Conservation (phyloP, 371 early-diverging fungal genomes). For the Actinomortierella ambigua region DNA sequence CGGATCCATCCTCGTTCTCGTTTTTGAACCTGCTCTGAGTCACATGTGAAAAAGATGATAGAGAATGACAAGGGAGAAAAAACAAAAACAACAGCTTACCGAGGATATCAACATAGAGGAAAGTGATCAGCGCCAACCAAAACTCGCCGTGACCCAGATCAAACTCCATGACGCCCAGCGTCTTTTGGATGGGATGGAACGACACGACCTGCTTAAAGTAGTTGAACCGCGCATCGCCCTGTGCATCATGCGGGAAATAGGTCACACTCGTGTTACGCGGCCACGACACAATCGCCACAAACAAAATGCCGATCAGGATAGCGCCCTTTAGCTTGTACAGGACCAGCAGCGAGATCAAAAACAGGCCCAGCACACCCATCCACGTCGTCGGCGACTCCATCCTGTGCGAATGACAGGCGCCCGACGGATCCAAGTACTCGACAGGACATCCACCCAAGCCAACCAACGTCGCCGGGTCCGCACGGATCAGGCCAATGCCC, state of each 20-base stretch:
- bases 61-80: too few relatives aligned
- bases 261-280: constrained; percentile 67
- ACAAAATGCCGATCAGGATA: constrained; percentile 72
- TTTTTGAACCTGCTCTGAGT: too few relatives aligned
- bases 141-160: constrained; percentile 63
- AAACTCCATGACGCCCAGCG: constrained; percentile 68
- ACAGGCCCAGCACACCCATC: constrained; percentile 76
- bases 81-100: constrained; percentile 21
- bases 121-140: constrained; percentile 82
- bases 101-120: constrained; percentile 78
- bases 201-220: constrained; percentile 76
- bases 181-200: constrained; percentile 64
- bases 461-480: constrained; percentile 68
- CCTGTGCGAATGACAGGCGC: constrained; percentile 56
- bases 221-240: constrained; percentile 67
- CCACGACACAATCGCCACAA: constrained; percentile 74
- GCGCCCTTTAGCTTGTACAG: constrained; percentile 75
- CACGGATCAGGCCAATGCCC: constrained; percentile 76
- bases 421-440: constrained; percentile 54
- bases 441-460: constrained; percentile 71
- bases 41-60: too few relatives aligned
- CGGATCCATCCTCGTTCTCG: too few relatives aligned
- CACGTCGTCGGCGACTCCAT: constrained; percentile 75
- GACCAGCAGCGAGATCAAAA: constrained; percentile 67
- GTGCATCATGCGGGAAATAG: constrained; percentile 71